Evolutionary conservation across 108 stramenopile species (phyloP), one percentile per base, ranked within the genome.

Genomic region (Epipyxis sp.): DNA sequence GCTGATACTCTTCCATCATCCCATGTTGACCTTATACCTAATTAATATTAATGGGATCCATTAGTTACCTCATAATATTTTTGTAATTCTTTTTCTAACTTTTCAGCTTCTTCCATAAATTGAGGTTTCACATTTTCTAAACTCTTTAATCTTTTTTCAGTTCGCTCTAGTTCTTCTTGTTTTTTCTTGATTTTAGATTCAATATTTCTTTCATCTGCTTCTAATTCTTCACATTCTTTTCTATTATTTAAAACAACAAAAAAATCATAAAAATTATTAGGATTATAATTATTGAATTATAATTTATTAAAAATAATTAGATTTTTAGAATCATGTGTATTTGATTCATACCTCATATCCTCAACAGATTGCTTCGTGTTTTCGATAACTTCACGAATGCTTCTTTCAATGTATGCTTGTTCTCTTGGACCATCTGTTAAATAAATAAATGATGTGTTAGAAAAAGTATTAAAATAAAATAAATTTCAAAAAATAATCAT

Each of bases 21-120:
- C n/a, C n/a, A n/a, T n/a, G n/a, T n/a, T n/a, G n/a, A n/a, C n/a
- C n/a, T n/a, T n/a, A n/a, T n/a, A n/a, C n/a, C n/a, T n/a, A n/a
- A n/a, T n/a, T n/a, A n/a, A n/a, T n/a, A n/a, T n/a, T n/a, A n/a
- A n/a, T n/a, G n/a, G n/a, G n/a, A n/a, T n/a, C n/a, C n/a, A n/a
- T n/a, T 25, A n/a, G n/a, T n/a, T n/a, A 81, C 83, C 59, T 92
- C 91, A 69, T 94, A 92, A 78, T 91, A 89, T 42, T 87, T 78
- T 76, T 89, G 86, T 65, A 93, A 85, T 69, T 94, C 92, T 2
- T 81, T 59, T 79, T 93, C 91, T 42, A 94, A 81, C 71, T 88
- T 81, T 76, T 94, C 92, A 58, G 91, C 91, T 85, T 94, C 92
- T 76, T 93, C 91, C 86, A 89, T 90, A 65, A 91, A 93, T 0